Percentiles rank a stretch among this genome's conserved stretches.
These are phyloP conservation scores for Solanum habrochaites DNA, from an alignment of 257 asterid genomes.

Conservation along the genomic window DNA sequence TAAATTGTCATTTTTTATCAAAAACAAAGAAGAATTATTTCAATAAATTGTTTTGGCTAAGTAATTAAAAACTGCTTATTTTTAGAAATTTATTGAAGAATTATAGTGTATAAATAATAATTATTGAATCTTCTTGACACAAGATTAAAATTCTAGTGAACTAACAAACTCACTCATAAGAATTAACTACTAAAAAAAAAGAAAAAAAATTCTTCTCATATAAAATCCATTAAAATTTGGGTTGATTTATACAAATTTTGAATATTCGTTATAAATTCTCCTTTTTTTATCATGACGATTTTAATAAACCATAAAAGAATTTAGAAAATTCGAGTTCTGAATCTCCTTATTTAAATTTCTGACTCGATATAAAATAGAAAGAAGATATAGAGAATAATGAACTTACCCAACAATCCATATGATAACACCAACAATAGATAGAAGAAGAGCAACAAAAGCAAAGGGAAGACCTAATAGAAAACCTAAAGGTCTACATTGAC, in stretches of 20 bases:
- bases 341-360: background rate
- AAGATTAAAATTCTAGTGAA: background rate
- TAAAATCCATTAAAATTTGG: background rate
- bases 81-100: background rate
- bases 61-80: background rate
- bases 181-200: background rate
- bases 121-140: background rate
- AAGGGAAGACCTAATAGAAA: slow-evolving; percentile 19
- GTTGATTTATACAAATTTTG: background rate
- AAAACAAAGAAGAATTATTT: background rate
- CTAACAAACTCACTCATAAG: background rate
- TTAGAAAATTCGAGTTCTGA: background rate
- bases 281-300: background rate
- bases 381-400: background rate
- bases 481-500: slow-evolving; percentile 13
- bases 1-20: background rate
- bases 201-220: background rate
- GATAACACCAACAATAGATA: slow-evolving; percentile 13
- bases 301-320: background rate
- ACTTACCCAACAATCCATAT: slow-evolving; percentile 21
- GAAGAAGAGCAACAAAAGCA: slow-evolving; percentile 15
- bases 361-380: background rate
- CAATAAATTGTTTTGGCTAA: background rate
- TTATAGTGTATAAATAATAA: background rate
- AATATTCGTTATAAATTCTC: background rate